Evolutionary conservation across 192 early-diverging fungal genomes (phyloP).

Genomic region (Coemansia sp.): DNA sequence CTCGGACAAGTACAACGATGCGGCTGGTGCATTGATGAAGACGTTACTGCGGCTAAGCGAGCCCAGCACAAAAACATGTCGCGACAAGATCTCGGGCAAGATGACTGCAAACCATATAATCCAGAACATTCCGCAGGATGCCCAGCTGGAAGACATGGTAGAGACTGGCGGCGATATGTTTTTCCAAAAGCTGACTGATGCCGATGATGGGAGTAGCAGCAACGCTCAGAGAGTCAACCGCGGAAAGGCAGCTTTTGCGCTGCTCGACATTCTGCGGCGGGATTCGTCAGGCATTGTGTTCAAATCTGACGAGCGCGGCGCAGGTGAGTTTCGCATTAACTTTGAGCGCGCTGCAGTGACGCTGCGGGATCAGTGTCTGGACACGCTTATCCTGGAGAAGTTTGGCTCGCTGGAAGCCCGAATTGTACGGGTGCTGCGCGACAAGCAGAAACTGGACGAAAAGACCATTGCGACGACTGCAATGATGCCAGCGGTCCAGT

Average conservation of each 20-base stretch:
- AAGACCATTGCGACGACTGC: slow-evolving; percentile 59
- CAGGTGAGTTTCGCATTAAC: slow-evolving; percentile 61
- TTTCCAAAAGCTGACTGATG: slow-evolving; percentile 24
- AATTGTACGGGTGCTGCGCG: slow-evolving; percentile 64
- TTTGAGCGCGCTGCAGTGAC: slow-evolving; percentile 58
- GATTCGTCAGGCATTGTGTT: slow-evolving; percentile 58
- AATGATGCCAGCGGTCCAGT: slow-evolving; percentile 65
- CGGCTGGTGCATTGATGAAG: slow-evolving; percentile 62
- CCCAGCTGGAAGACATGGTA: slow-evolving; percentile 29
- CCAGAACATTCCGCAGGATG: slow-evolving; percentile 46
- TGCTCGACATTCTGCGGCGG: slow-evolving; percentile 60
- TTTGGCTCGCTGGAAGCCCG: slow-evolving; percentile 63
- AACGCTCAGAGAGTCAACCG: slow-evolving; percentile 10
- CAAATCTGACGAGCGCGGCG: slow-evolving; percentile 59
- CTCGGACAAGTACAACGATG: slow-evolving; percentile 60
- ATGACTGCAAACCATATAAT: slow-evolving; percentile 57
- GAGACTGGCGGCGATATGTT: slow-evolving; percentile 47
- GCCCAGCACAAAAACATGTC: slow-evolving; percentile 56
- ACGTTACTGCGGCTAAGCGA: slow-evolving; percentile 61
- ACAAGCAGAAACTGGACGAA: slow-evolving; percentile 76
- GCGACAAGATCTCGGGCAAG: slow-evolving; percentile 53
- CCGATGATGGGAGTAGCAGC: slow-evolving; percentile 9
- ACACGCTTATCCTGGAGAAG: slow-evolving; percentile 58
- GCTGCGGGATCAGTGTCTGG: slow-evolving; percentile 60
- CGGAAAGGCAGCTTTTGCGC: slow-evolving; percentile 55